Evolutionary conservation across 2,329 filamentous ascomycete species (phyloP).

Genomic region (Aspergillus terreus): DNA sequence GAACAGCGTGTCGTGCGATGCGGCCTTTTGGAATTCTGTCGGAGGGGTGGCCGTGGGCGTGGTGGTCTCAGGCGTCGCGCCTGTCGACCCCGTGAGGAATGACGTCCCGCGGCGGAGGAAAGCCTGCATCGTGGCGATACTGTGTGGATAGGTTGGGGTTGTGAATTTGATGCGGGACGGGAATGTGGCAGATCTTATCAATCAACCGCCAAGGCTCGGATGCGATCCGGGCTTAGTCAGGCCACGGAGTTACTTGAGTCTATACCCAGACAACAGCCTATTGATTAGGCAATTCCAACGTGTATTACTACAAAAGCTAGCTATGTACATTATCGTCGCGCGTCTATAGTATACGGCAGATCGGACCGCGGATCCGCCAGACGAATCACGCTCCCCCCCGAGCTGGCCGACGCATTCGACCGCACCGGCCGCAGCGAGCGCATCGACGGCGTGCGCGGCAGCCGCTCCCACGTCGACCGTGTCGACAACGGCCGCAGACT

Average conservation of each 20-base stretch:
- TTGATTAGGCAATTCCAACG: not conserved
- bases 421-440: conserved; percentile 30
- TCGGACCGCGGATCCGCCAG: conserved; percentile 28
- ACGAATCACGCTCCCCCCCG: conserved; percentile 39
- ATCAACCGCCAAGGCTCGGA: conserved; percentile 26
- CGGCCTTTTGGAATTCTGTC: conserved; percentile 46
- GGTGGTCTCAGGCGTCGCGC: conserved; percentile 23
- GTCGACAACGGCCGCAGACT: conserved; percentile 19
- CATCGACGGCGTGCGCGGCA: conserved; percentile 31
- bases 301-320: not conserved
- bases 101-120: conserved; percentile 33
- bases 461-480: conserved; percentile 23
- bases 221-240: conserved; percentile 1
- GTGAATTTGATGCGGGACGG: not conserved
- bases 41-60: conserved; percentile 2
- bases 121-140: conserved; percentile 27
- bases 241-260: not conserved
- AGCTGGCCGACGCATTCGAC: conserved; percentile 32
- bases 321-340: not conserved
- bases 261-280: not conserved
- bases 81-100: conserved; percentile 22
- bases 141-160: not conserved
- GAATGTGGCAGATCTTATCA: conserved; percentile 28
- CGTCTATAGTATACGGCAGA: conserved; percentile 33
- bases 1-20: conserved; percentile 60